These are phyloP conservation scores for Papiliotrema flavescens DNA, from an alignment of 1,284 basidiomycete species.

Conservation along the genomic window DNA sequence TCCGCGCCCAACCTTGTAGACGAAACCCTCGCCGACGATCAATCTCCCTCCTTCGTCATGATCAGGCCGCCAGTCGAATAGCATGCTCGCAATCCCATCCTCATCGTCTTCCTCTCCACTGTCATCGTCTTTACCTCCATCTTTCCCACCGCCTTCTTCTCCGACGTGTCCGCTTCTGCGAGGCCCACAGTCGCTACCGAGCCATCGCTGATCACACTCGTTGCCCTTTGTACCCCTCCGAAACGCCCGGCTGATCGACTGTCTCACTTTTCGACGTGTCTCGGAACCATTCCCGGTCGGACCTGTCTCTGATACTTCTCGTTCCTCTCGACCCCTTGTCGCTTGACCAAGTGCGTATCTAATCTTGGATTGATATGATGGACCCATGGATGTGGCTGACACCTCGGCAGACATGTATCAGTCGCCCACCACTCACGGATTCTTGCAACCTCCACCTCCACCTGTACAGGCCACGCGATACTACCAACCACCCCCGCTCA, in stretches of 20 bases:
- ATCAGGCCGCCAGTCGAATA: too few relatives aligned
- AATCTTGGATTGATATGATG: too few relatives aligned
- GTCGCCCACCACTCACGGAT: background rate
- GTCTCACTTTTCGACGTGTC: slow-evolving; percentile 1
- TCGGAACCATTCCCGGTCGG: background rate
- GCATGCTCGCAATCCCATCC: too few relatives aligned
- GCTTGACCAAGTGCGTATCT: too few relatives aligned
- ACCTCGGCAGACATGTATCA: slow-evolving; percentile 1
- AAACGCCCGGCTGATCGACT: background rate
- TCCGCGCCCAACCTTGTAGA: too few relatives aligned
- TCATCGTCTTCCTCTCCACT: too few relatives aligned
- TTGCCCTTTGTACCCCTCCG: background rate
- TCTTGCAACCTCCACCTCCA: background rate
- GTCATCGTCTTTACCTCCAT: background rate
- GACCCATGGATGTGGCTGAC: background rate
- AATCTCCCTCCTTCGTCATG: too few relatives aligned
- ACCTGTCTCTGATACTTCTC: background rate
- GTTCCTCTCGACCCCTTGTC: too few relatives aligned
- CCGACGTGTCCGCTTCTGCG: background rate
- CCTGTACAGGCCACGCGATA: too few relatives aligned
- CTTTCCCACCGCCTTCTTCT: background rate
- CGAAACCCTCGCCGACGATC: too few relatives aligned
- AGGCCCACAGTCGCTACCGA: background rate
- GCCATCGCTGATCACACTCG: background rate
- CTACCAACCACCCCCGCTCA: background rate